Conservation (phyloP, 306 rosid genomes). For the Acacia crassicarpa region DNA sequence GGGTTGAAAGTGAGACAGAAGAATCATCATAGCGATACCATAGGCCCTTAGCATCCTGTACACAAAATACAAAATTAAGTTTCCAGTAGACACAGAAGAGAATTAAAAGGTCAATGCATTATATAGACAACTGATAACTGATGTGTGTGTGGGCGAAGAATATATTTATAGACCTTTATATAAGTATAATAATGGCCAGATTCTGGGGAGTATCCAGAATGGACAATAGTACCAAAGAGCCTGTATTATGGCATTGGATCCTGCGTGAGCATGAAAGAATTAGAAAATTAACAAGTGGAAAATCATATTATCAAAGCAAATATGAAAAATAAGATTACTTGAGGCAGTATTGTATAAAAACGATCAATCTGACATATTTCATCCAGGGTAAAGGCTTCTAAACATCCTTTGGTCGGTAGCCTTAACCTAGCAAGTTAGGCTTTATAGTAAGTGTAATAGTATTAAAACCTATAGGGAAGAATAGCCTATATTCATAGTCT, state of each 20-base stretch:
- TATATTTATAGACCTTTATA: slow-evolving; percentile 64
- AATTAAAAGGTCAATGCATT: slow-evolving; percentile 7
- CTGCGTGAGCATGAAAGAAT: slow-evolving; percentile 47
- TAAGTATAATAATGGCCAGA: slow-evolving; percentile 99
- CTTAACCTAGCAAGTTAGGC: slow-evolving; percentile 21
- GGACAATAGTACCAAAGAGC: slow-evolving; percentile 97
- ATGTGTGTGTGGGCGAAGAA: neutral
- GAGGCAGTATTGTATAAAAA: slow-evolving; percentile 9
- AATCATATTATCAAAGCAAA: neutral
- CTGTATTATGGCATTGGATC: slow-evolving; percentile 94
- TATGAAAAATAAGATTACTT: neutral
- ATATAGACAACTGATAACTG: neutral
- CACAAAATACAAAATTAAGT: slow-evolving; percentile 32
- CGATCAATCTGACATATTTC: neutral
- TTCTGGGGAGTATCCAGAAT: slow-evolving; percentile 92
- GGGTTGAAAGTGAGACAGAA: slow-evolving; percentile 67
- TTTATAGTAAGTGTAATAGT: slow-evolving; percentile 8
- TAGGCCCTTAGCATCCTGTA: slow-evolving; percentile 84
- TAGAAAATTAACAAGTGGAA: slow-evolving; percentile 26
- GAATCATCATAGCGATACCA: slow-evolving; percentile 99
- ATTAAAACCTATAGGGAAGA: slow-evolving; percentile 2
- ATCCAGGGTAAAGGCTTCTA: slow-evolving; percentile 5
- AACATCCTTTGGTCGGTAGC: neutral
- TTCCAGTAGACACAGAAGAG: neutral
- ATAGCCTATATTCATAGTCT: neutral